Evolutionary conservation across 768 basidiomycete species (phyloP), one percentile per base, ranked within the genome.

Genomic region (Lactarius akahatsu): DNA sequence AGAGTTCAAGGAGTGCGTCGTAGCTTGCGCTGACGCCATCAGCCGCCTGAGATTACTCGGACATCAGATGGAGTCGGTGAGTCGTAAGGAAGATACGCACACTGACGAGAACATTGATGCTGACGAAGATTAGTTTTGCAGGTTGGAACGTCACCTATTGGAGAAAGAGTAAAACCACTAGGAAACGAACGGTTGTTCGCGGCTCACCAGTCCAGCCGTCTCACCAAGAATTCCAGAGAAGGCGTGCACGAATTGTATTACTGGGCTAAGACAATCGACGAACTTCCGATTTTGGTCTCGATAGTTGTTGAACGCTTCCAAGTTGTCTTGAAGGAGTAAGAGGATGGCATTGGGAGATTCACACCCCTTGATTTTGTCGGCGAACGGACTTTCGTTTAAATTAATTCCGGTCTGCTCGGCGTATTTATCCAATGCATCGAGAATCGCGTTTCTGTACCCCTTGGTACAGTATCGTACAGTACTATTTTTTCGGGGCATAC

Each of bases 1-100:
- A 58, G 32, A 65, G 64, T 11, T 65, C 59, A 36, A 65, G 40
- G 32, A 65, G 59, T 3, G 64, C 59, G 8, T 65, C 59, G 11
- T 65, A 65, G 41, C 59, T 61, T 23, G 64, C 41, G 40, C 59
- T 65, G 18, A 65, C 54, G 1, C 23, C 11, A 6, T 26, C 41
- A 23, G 59, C 64, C 7, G 54, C 54, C 64, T 65, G 45, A 11
- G 13, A 23, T 41, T 7, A 5, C 47, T 23, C 20, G 5, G 11
- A 11, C 26, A 52, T 52, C 2, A 15, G 13, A 23, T 15, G 0
- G 2, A 4, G 2, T 13, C 47, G 23, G 10, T 4, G 23, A 23
- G 8, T 18, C 5, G 9, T 13, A 23, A 50, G 10, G 26, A 52
- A 26, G 13, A 28, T 4, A 26, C 52, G 26, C 30, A 65, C 64